These are phyloP conservation scores for Endotrypanum monterogeii DNA, from an alignment of 208 protist genomes.

Conservation along the genomic window DNA sequence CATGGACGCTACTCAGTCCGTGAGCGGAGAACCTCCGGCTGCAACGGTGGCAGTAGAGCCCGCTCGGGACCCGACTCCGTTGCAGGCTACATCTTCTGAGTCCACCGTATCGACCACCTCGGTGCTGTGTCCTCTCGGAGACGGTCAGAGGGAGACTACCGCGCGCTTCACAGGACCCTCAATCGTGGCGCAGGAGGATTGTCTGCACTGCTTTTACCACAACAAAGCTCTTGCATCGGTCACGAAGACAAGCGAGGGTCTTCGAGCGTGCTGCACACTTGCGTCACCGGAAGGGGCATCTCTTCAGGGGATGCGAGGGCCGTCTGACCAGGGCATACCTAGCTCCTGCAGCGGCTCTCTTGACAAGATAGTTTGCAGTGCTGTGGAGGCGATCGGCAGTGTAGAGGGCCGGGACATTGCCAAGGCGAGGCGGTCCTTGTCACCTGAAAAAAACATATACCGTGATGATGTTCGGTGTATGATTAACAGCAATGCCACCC, in stretches of 20 bases:
- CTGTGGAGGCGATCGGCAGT: neutral
- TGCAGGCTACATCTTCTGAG: neutral
- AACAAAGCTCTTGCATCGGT: too few species aligned
- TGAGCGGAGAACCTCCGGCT: neutral
- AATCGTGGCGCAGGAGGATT: neutral
- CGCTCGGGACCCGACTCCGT: neutral
- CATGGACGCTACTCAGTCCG: slow-evolving; percentile 6
- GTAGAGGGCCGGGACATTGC: neutral
- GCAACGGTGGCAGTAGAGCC: neutral
- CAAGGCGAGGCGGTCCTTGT: neutral
- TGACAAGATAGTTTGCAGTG: neutral
- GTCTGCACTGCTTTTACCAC: neutral
- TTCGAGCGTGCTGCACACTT: neutral
- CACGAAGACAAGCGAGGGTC: neutral
- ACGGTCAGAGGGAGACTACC: neutral
- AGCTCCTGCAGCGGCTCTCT: neutral
- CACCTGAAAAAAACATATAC: neutral
- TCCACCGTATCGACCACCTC: neutral
- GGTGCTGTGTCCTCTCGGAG: neutral
- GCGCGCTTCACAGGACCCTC: neutral
- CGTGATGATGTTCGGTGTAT: neutral
- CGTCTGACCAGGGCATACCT: neutral
- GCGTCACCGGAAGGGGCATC: neutral
- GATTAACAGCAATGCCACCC: neutral
- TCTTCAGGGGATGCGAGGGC: neutral